phyloP scores from a whole-genome alignment of 805 yeast species.

The Starmerella apis region DNA sequence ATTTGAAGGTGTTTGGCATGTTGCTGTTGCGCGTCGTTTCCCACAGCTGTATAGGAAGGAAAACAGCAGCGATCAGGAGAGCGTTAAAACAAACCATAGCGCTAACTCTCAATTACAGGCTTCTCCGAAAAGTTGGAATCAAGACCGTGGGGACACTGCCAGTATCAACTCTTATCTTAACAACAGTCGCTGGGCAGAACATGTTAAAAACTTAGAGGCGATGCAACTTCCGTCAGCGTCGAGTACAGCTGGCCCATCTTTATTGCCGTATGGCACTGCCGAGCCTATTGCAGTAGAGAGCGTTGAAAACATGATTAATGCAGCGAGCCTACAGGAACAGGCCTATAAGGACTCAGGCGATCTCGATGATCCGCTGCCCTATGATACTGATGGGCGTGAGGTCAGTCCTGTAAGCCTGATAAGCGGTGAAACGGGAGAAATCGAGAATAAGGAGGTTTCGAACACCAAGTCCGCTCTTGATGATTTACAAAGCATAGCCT shows the following conservation, averaged over 20 bases:
- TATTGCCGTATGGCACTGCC: neutral
- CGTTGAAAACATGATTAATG: neutral
- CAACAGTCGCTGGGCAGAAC: neutral
- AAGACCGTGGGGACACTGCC: neutral
- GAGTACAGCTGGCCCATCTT: neutral
- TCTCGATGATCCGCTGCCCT: neutral
- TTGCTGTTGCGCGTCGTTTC: conserved; percentile 3
- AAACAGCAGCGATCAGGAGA: neutral
- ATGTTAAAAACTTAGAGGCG: neutral
- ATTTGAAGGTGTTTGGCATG: conserved; percentile 15
- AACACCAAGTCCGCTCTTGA: neutral
- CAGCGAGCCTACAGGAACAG: neutral
- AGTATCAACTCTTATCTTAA: neutral
- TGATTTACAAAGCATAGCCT: neutral
- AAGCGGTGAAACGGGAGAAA: neutral
- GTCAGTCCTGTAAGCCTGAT: conserved; percentile 2
- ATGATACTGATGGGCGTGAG: neutral
- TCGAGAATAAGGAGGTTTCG: neutral
- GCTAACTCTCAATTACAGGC: neutral
- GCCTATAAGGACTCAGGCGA: neutral
- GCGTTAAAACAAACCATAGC: neutral
- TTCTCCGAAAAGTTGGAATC: neutral
- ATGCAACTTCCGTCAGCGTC: neutral
- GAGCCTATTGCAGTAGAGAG: neutral
- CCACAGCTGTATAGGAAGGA: conserved; percentile 8